A percentile compares a stretch with the other conserved stretches of the same genome.
These are phyloP conservation scores for Bruguiera sexangula DNA, from an alignment of 345 rosid species.

Conservation along the genomic window DNA sequence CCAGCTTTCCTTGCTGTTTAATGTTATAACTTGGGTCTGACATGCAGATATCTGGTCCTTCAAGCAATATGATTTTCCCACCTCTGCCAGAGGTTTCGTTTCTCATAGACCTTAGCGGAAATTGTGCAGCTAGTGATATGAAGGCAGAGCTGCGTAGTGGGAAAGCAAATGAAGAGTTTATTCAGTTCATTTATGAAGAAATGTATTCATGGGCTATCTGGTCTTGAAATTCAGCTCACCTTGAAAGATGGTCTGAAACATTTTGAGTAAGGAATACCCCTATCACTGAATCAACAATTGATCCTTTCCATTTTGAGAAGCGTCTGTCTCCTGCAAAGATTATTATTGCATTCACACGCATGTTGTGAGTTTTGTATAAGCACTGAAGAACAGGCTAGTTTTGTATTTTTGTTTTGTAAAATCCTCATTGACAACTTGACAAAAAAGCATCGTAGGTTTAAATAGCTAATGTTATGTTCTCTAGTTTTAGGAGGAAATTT, in stretches of 20 bases:
- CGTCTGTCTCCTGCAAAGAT: constrained; percentile 79
- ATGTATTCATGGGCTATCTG: constrained; percentile 5
- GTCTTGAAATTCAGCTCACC: constrained; percentile 41
- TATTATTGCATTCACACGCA: neutral
- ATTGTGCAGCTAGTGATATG: constrained; percentile 78
- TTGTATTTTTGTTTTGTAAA: neutral
- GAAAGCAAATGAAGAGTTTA: constrained; percentile 16
- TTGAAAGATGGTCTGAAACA: constrained; percentile 96
- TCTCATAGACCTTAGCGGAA: constrained; percentile 52
- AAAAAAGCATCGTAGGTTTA: no score
- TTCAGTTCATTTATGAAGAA: constrained; percentile 13
- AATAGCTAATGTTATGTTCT: no score
- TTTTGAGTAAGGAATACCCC: constrained; percentile 97
- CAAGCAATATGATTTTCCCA: constrained; percentile 32
- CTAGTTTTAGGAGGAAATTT: no score
- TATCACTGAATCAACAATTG: constrained; percentile 92
- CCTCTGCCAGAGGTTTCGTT: constrained; percentile 25
- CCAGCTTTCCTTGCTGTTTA: constrained; percentile 39
- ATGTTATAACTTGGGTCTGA: constrained; percentile 33
- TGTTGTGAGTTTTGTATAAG: constrained; percentile 11
- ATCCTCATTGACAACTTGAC: neutral
- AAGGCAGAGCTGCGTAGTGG: constrained; percentile 80
- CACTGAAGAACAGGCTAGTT: neutral
- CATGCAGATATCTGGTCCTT: constrained; percentile 58
- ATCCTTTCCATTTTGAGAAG: constrained; percentile 97